A percentile compares a stretch with the other conserved stretches of the same genome.
Conservation (phyloP, 2,329 filamentous ascomycete species). For the Fusarium sp. region DNA sequence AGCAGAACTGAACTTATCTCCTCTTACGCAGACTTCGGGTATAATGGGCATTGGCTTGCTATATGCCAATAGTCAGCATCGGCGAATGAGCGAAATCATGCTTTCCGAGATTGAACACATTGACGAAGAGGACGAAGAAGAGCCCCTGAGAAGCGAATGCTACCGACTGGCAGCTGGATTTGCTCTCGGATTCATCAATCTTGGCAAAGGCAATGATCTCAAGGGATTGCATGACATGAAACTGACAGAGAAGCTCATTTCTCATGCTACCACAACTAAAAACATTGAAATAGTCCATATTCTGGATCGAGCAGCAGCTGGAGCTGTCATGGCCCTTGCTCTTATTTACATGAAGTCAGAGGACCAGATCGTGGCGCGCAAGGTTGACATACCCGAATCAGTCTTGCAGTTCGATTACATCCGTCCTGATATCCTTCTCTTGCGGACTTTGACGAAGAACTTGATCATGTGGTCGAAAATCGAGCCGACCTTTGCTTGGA, state of each 20-base stretch:
- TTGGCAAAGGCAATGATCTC: constrained; percentile 89
- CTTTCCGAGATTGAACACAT: constrained; percentile 94
- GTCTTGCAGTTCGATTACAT: constrained; percentile 95
- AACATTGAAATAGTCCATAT: constrained; percentile 93
- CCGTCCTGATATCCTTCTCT: constrained; percentile 89
- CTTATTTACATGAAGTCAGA: constrained; percentile 98
- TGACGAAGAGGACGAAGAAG: constrained; percentile 83
- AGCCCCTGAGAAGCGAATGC: constrained; percentile 90
- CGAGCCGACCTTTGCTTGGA: constrained; percentile 78
- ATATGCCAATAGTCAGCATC: constrained; percentile 95
- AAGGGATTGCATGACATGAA: constrained; percentile 94
- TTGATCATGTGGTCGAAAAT: constrained; percentile 94
- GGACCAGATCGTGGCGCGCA: constrained; percentile 85
- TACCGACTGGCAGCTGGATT: constrained; percentile 96
- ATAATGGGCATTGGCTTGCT: constrained; percentile 97
- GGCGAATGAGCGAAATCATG: constrained; percentile 99
- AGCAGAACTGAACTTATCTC: constrained; percentile 92
- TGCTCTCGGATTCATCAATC: constrained; percentile 91
- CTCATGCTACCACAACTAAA: constrained; percentile 88
- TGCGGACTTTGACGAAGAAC: constrained; percentile 90
- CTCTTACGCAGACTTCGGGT: constrained; percentile 92
- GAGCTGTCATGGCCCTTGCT: constrained; percentile 89
- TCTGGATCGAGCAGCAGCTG: constrained; percentile 90
- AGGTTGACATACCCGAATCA: constrained; percentile 93
- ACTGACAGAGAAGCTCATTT: constrained; percentile 87